Percentiles rank a stretch among this genome's conserved stretches.
Conservation (phyloP, 805 yeast genomes). For the Nakazawaea molendinolei region DNA sequence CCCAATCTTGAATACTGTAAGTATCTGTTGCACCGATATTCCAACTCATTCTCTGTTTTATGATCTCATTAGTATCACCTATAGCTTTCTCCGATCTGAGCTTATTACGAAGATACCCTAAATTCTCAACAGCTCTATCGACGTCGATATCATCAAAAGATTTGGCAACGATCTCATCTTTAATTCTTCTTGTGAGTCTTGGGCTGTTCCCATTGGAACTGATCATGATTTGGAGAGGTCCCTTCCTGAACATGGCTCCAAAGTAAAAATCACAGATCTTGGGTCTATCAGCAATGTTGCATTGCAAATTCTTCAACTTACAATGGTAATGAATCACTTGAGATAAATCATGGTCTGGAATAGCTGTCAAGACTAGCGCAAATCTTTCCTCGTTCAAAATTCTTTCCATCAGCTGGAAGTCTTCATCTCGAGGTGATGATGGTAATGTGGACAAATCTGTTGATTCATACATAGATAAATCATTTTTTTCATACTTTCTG, state of each 20-base stretch:
- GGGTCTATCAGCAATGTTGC: conserved; percentile 82
- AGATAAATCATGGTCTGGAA: conserved; percentile 62
- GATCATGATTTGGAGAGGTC: conserved; percentile 72
- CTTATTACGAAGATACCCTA: conserved; percentile 46
- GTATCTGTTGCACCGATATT: conserved; percentile 58
- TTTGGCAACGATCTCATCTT: conserved; percentile 46
- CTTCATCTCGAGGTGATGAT: conserved; percentile 22
- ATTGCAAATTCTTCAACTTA: conserved; percentile 42
- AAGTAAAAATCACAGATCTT: conserved; percentile 80
- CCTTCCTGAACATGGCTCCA: conserved; percentile 70
- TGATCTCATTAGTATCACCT: conserved; percentile 36
- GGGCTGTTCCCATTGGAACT: conserved; percentile 83
- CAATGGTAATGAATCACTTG: conserved; percentile 48
- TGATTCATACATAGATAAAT: conserved; percentile 43
- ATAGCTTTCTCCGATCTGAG: conserved; percentile 36
- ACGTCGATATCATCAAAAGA: conserved; percentile 33
- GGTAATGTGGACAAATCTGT: conserved; percentile 16
- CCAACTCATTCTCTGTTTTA: conserved; percentile 66
- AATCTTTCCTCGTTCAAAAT: conserved; percentile 35
- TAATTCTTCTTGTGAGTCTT: conserved; percentile 54
- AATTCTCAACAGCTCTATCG: conserved; percentile 52
- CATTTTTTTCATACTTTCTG: conserved; percentile 39
- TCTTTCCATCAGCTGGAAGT: conserved; percentile 26
- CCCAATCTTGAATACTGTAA: conserved; percentile 54
- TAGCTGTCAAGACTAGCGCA: conserved; percentile 65